Evolutionary conservation across 352 stramenopile genomes (phyloP).

Genomic region (Pilasporangium apinafurcum): DNA sequence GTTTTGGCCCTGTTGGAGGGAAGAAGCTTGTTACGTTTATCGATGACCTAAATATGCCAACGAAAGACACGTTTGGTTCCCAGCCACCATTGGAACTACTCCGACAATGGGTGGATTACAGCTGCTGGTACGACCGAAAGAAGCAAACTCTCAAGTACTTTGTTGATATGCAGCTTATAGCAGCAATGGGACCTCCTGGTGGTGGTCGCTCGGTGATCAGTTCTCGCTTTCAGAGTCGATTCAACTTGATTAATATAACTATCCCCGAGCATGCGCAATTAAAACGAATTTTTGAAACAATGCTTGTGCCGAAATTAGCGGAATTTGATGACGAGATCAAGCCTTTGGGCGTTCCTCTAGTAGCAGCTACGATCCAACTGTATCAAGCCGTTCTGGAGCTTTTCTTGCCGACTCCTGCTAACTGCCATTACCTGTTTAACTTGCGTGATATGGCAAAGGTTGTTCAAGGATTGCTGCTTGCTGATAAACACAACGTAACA

Average conservation of each 20-base stretch:
- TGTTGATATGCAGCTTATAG: slow-evolving; percentile 87
- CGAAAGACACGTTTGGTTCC: slow-evolving; percentile 87
- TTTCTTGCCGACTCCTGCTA: slow-evolving; percentile 85
- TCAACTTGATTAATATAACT: slow-evolving; percentile 90
- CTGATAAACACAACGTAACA: slow-evolving; percentile 66
- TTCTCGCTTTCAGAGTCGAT: slow-evolving; percentile 86
- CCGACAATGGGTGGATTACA: slow-evolving; percentile 90
- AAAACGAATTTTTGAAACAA: slow-evolving; percentile 86
- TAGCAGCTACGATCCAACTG: slow-evolving; percentile 79
- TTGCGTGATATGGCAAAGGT: slow-evolving; percentile 87
- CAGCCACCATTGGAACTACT: slow-evolving; percentile 89
- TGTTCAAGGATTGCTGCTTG: slow-evolving; percentile 74
- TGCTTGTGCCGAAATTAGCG: slow-evolving; percentile 78
- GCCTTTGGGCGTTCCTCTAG: slow-evolving; percentile 56
- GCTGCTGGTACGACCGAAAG: slow-evolving; percentile 89
- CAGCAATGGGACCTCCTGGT: slow-evolving; percentile 83
- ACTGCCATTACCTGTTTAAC: slow-evolving; percentile 90
- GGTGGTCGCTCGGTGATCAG: slow-evolving; percentile 86
- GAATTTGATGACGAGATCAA: slow-evolving; percentile 90
- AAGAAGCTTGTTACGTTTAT: slow-evolving; percentile 91
- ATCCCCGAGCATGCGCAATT: slow-evolving; percentile 80
- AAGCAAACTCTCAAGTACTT: slow-evolving; percentile 91
- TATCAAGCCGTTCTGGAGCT: slow-evolving; percentile 82
- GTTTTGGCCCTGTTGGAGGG: slow-evolving; percentile 79
- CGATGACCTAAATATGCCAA: slow-evolving; percentile 92